Conservation (phyloP, 257 asterid genomes). For the Solanum chilense region DNA sequence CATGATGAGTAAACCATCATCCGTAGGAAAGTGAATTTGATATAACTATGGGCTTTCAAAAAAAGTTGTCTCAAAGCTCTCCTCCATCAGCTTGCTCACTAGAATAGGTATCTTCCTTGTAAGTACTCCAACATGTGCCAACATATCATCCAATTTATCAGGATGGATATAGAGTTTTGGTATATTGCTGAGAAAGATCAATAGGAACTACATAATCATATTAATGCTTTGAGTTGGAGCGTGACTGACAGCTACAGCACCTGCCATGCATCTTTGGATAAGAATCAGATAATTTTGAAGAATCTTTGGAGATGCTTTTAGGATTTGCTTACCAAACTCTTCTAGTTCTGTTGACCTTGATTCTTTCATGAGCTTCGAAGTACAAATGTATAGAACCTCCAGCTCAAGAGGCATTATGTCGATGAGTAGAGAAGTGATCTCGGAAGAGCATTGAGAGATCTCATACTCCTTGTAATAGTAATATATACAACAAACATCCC, state of each 20-base stretch:
- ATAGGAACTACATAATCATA: background rate
- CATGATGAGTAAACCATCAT: too few relatives aligned
- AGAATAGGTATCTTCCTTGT: background rate
- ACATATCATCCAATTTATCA: background rate
- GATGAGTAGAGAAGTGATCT: background rate
- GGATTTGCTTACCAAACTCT: background rate
- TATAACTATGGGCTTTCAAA: background rate
- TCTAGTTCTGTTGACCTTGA: background rate
- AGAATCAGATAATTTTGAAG: background rate
- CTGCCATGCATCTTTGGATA: background rate
- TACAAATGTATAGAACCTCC: background rate
- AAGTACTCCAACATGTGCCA: background rate
- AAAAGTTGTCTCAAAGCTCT: background rate
- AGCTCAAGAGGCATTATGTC: background rate
- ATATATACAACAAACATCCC: background rate
- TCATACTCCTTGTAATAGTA: background rate
- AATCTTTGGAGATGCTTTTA: background rate
- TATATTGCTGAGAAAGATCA: background rate
- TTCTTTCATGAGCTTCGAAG: background rate
- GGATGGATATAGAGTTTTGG: background rate
- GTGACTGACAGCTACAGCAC: background rate
- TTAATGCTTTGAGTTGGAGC: background rate
- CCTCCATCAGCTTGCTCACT: background rate
- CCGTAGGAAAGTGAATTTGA: too few relatives aligned
- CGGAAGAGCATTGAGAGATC: background rate